Base-by-base conservation (phyloP, 495 filamentous ascomycete species). In the Hamigera avellanea region DNA sequence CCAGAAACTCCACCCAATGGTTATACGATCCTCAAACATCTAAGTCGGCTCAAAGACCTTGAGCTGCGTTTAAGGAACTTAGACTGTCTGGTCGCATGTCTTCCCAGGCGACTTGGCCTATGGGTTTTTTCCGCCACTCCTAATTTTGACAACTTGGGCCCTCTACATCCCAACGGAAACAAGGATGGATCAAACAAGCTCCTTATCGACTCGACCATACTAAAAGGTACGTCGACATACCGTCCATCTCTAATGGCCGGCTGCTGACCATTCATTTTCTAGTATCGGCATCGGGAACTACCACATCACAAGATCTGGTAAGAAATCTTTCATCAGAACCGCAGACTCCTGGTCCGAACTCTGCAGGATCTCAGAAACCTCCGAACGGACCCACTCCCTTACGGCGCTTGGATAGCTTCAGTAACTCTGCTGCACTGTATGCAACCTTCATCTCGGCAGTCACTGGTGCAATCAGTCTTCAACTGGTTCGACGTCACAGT, bases 81-180 rank as follows among this genome's bases (percentile, higher is more conserved):
- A 14, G 54, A 56, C 23, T 66, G 64, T 36, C 42, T 68, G 18
- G 64, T 62, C 4, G 57, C 62, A 31, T 65, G 56, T 19, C 53
- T 53, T 35, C 62, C 64, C 14, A 48, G 64, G 30, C 57, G 64
- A 4, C 54, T 64, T 4, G 61, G 64, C 16, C 44, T 68, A 15
- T 62, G 61, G 56, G 46, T 65, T 9, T 68, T 66, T 33, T 68
- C 64, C 19, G 41, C 61, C 5, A 62, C 61, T 21, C 61, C 61
- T 8, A 50, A 53, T 27, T 68, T 68, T 38, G 61, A 64, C 37
- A 54, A 53, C 31, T 36, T 68, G 16, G 31, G 36, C 25, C 30
- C 61, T 21, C 35, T 64, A 7, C 53, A 48, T 32, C 36, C 50
- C 18, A 51, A 38, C 14, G 50, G 50, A 27, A 44, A 43, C n/a